Base-by-base conservation (phyloP, 768 basidiomycete species). In the Termitomyces sp. region DNA sequence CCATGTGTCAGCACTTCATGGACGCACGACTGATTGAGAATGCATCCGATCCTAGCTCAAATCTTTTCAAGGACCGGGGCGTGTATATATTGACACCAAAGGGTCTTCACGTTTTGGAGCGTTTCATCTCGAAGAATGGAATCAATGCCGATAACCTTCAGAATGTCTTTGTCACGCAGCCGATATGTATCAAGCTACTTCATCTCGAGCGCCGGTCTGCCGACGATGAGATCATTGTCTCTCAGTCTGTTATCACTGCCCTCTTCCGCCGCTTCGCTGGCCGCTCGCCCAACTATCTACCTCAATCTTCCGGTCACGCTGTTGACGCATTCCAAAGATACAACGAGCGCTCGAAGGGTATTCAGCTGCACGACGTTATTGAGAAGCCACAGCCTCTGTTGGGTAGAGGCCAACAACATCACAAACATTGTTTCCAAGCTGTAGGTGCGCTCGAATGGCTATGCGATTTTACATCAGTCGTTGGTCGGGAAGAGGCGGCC, bases 1-100 rank as follows among this genome's bases (percentile, higher is more conserved):
- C 93, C 32, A 98, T 99, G 88, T 91, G 93, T 75, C 97, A 99
- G 73, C 94, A 98, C 69, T 98, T 98, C 68, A 97, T 99, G 93
- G 97, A 98, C 62, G 94, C 97, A 54, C 91, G 94, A 60, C 80
- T 98, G 58, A 94, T 98, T 60, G 95, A 98, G 73, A 98, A 98
- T 68, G 96, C 94, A 15, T 84, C 91, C 16, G 97, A 99, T 73
- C 88, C 89, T 32, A 78, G 81, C 22, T 89, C 89, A 15, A 87
- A 88, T 63, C 80, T 91, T 38, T 99, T 99, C 87, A 98, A 98
- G 75, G 97, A 99, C 64, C 89, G 97, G 50, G 96, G 96, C 56
- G 89, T 98, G 55, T 99, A 94, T 73, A 82, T 88, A 65, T 81
- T 97, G 66, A 98, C 97, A 12, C 92, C 97, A 15, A 99, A 99